These are phyloP conservation scores for Cryptococcus maquisensis DNA, from an alignment of 1,284 basidiomycete genomes.

Conservation along the genomic window DNA sequence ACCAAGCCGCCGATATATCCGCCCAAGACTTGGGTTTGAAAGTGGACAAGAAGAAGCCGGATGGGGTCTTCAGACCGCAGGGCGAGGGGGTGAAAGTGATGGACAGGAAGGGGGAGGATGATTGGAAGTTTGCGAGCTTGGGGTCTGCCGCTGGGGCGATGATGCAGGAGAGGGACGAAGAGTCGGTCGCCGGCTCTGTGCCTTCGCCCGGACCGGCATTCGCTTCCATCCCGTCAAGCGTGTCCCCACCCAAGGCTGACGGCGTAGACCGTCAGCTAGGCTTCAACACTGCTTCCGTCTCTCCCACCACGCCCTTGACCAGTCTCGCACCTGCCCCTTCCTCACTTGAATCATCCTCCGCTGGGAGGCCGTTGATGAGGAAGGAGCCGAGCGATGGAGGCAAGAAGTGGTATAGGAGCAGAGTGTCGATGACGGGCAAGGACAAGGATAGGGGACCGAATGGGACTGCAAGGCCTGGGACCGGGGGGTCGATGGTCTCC, in stretches of 20 bases:
- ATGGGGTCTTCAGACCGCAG: not conserved
- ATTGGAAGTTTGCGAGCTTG: not conserved
- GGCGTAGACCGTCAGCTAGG: conserved; percentile 9
- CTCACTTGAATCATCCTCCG: not conserved
- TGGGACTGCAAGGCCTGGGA: not conserved
- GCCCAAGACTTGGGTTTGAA: conserved; percentile 59
- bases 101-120: not conserved
- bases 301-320: not conserved
- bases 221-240: not conserved
- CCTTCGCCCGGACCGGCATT: not conserved
- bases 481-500: not conserved
- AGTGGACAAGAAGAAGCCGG: not conserved
- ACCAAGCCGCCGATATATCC: conserved; percentile 87
- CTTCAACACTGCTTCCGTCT: conserved; percentile 1
- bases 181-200: not conserved
- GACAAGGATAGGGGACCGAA: conserved; percentile 10
- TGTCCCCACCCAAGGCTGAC: not conserved
- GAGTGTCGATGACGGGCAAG: not conserved
- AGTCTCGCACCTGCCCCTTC: not conserved
- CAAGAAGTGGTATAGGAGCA: conserved; percentile 7
- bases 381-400: conserved; percentile 2
- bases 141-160: not conserved
- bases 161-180: not conserved
- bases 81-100: not conserved
- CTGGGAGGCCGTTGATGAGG: conserved; percentile 1